Base-by-base conservation (phyloP, 1,139 yeast genomes). In the Taiozyma sp. region DNA sequence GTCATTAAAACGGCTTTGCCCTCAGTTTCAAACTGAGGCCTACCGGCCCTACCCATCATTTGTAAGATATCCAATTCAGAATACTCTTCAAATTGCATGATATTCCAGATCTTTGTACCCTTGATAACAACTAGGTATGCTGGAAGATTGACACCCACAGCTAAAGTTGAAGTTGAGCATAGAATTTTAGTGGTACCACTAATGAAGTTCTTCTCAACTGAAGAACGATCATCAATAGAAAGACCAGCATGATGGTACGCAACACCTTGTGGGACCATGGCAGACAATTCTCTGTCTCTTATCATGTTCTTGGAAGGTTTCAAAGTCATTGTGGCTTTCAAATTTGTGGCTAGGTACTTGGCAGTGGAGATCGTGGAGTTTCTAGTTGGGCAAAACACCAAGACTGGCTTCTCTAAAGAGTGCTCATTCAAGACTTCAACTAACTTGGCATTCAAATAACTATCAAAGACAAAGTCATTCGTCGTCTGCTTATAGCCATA, bases 201-300 rank as follows among this genome's bases (percentile, higher is more conserved):
- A 2, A 73, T 64, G 53, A 80, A 81, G 13, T 68, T 64, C 22
- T 64, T 62, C 56, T 82, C 86, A 19, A 80, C 71, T 4, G 65
- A 56, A 16, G 57, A 60, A 45, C 86, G 65, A 57, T 81, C 86
- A 2, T 63, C 65, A 45, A 65, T 56, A 3, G 74, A 64, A 44
- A 82, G 65, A 0, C 87, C 87, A 1, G 87, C 87, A 65, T 82
- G 84, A 57, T 82, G 86, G 53, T 69, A 79, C 0, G 79, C 82
- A 27, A 81, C 67, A 0, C 83, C 83, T 1, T 59, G 56, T 2
- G 55, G 54, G 4, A 55, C 50, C 9, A 58, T 19, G 1, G 52
- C 60, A 2, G 39, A 36, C n/a, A 75, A 54, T 6, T 71, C 76
- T 47, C 61, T 66, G 34, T 71, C 74, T 43, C 59, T 60, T 7